Evolutionary conservation across 2,329 filamentous ascomycete species (phyloP), one percentile per base, ranked within the genome.

Genomic region (Coniochaeta hoffmannii): DNA sequence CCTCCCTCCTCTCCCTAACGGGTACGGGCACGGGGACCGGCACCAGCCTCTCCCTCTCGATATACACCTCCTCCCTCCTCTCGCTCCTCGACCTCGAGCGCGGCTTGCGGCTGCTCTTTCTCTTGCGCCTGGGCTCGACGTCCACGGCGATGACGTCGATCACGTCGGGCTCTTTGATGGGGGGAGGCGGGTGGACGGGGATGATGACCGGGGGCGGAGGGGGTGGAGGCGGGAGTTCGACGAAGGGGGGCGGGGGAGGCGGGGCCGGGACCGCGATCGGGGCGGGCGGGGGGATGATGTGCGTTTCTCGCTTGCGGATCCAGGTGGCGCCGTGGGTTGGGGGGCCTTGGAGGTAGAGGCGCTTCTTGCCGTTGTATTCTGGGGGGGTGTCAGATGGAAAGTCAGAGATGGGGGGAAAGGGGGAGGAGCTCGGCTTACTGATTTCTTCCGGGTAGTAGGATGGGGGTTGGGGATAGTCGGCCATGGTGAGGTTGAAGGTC

Each of bases 1-100:
- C 67, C 14, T 65, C 66, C 52, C 68, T 69, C 30, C 41, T 46
- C 41, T 46, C 41, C 41, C 41, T 24, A 11, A 46, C 41, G 9
- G 41, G 41, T 22, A 46, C 38, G 15, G 19, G 17, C 17, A 73
- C 71, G 0, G 71, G 72, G 6, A 75, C 70, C 17, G 72, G 75
- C 2, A 76, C 70, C 8, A 76, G 61, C 53, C 71, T 70, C 63
- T 82, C 79, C 26, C 78, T 72, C 67, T 82, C 78, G 58, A 82
- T 73, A 63, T 77, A 72, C 52, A 79, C 70, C 63, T 82, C 78
- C 32, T 68, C 68, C 49, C 78, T 73, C 14, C 68, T 63, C 58
- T 65, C 66, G 52, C 64, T 65, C 12, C 65, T 63, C 57, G 65
- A 67, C 54, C 65, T 64, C 49, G 64, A 66, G 35, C 65, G 65